Evolutionary conservation across 441 rosid genomes (phyloP), one percentile per base, ranked within the genome.

Genomic region (Pelargonium myrrhifolium): DNA sequence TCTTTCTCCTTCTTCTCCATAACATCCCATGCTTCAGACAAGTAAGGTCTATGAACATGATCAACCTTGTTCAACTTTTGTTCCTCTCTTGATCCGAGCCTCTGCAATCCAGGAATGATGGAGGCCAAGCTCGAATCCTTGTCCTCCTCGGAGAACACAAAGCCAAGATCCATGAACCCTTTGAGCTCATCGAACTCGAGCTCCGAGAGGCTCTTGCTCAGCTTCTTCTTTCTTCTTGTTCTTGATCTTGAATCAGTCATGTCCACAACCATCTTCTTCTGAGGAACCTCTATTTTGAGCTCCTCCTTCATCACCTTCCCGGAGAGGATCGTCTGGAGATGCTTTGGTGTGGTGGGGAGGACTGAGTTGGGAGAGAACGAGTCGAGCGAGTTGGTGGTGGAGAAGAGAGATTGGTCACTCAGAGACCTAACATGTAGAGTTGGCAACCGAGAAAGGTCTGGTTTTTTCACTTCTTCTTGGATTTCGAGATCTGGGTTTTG

Each of bases 1-100:
- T 68, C 76, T 68, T 76, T 71, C 70, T 58, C 82, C 67, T 40
- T 78, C 67, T 51, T 75, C 45, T 75, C 88, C 67, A 62, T 64
- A 62, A 10, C 75, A 7, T 81, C 87, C 97, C 97, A 93, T 17
- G 96, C 92, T 75, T 90, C 97, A 6, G 94, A 90, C 49, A 93
- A 79, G 79, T 93, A 93, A 39, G 90, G 90, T 78, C 87, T 78
- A 5, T 75, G 56, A 28, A 68, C 82, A 49, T 65, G 43, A 0
- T 10, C 53, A 53, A 31, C 68, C 14, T 47, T 62, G 37, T 14
- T 62, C 74, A 59, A 64, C 2, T 45, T 26, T 11, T 18, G 65
- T 55, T 24, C 65, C 28, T 65, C 77, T 26, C 39, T 77, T 6
- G 56, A 49, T 9, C 80, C 80, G n/a, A 80, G 65, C 69, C 86